phyloP scores from a whole-genome alignment of 192 early-diverging fungal species.

The Umbelopsis isabellina region DNA sequence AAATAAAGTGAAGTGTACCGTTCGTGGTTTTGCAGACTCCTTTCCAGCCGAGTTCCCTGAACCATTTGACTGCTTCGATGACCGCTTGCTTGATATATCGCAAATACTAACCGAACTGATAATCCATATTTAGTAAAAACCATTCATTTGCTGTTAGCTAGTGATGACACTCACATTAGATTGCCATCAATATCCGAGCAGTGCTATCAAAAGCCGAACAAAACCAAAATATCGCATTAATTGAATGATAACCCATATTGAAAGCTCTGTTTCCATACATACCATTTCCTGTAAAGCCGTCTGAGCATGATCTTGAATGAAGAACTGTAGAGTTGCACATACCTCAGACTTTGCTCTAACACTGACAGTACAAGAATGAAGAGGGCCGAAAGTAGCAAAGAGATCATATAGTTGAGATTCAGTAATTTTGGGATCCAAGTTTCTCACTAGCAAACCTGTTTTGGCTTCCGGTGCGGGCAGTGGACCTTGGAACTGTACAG shows the following conservation, averaged over 20 bases:
- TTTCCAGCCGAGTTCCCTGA: not conserved
- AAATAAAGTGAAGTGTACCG: not conserved
- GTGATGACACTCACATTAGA: slow-evolving; percentile 26
- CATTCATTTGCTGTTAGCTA: not conserved
- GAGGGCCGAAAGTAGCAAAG: slow-evolving; percentile 31
- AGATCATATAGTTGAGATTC: slow-evolving; percentile 13
- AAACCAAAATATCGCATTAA: not conserved
- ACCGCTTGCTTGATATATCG: not conserved
- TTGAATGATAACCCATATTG: no score
- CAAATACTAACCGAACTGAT: not conserved
- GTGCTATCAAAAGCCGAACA: slow-evolving; percentile 2
- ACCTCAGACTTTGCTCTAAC: slow-evolving; percentile 20
- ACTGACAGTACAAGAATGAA: slow-evolving; percentile 24
- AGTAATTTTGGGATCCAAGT: not conserved
- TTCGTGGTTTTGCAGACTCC: not conserved
- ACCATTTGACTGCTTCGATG: not conserved
- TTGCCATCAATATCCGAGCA: slow-evolving; percentile 9
- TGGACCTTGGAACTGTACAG: slow-evolving; percentile 6
- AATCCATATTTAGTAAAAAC: not conserved
- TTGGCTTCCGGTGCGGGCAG: not conserved
- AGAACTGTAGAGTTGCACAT: slow-evolving; percentile 32
- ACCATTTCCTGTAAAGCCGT: slow-evolving; percentile 29
- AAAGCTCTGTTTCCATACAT: not conserved
- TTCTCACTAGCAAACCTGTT: slow-evolving; percentile 25
- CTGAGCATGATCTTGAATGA: slow-evolving; percentile 26